phyloP scores from a whole-genome alignment of 805 yeast species.

The Cyberlindnera euphorbiae region DNA sequence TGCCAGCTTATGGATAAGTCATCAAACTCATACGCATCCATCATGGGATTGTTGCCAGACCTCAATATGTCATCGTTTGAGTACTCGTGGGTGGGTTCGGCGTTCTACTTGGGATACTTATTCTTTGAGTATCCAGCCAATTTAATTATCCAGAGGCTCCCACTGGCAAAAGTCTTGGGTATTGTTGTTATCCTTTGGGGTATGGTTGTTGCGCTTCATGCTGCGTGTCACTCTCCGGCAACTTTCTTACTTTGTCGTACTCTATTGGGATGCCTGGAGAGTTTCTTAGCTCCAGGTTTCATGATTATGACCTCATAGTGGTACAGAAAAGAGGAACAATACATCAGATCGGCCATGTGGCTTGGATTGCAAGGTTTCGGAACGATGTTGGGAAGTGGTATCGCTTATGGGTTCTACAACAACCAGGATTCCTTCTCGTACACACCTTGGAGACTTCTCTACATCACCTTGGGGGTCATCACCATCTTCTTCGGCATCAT shows the following conservation, averaged over 20 bases:
- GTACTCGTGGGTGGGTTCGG: slow-evolving; percentile 53
- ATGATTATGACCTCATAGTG: slow-evolving; percentile 52
- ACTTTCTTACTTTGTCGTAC: slow-evolving; percentile 45
- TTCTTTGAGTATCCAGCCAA: slow-evolving; percentile 48
- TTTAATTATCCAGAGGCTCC: slow-evolving; percentile 48
- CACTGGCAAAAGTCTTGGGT: slow-evolving; percentile 47
- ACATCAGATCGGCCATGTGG: slow-evolving; percentile 38
- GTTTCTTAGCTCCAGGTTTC: slow-evolving; percentile 51
- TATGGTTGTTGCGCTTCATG: slow-evolving; percentile 42
- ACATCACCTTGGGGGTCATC: slow-evolving; percentile 52
- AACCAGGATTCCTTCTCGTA: slow-evolving; percentile 35
- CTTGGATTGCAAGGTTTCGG: slow-evolving; percentile 43
- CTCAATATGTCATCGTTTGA: slow-evolving; percentile 39
- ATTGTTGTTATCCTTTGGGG: slow-evolving; percentile 59
- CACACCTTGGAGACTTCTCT: slow-evolving; percentile 56
- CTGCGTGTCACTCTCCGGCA: slow-evolving; percentile 33
- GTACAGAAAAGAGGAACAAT: slow-evolving; percentile 45
- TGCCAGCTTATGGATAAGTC: slow-evolving; percentile 9
- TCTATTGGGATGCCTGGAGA: slow-evolving; percentile 47
- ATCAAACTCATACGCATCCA: slow-evolving; percentile 36
- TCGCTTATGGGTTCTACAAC: slow-evolving; percentile 48
- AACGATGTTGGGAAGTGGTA: slow-evolving; percentile 41
- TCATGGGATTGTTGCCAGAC: slow-evolving; percentile 44
- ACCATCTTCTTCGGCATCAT: slow-evolving; percentile 49
- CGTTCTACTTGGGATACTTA: slow-evolving; percentile 61